Conservation (phyloP, 495 filamentous ascomycete species). For the Penicillium cataractarum region DNA sequence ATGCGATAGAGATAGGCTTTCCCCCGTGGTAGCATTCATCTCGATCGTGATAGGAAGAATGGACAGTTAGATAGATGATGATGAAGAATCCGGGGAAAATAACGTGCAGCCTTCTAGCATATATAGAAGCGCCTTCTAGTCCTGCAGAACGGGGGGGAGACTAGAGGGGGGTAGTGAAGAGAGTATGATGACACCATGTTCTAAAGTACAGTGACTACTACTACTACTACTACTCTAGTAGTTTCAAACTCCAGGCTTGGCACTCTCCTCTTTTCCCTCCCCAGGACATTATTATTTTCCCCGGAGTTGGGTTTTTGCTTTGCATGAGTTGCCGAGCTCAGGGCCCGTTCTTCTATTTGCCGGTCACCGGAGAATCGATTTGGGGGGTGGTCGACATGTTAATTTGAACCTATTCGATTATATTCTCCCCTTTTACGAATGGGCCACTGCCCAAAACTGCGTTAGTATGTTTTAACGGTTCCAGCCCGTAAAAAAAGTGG, state of each 20-base stretch:
- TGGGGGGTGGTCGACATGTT: no score
- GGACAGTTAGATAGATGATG: not conserved
- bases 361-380: constrained; percentile 2
- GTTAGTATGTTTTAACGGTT: not conserved
- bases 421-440: no score
- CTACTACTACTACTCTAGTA: not conserved
- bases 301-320: not conserved
- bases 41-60: not conserved
- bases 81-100: not conserved
- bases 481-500: not conserved
- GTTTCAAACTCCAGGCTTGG: not conserved
- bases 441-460: no score
- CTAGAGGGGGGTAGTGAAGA: not conserved
- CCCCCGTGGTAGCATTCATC: not conserved
- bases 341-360: not conserved
- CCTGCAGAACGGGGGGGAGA: not conserved
- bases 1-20: not conserved
- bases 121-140: not conserved
- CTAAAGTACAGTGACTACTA: not conserved
- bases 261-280: not conserved
- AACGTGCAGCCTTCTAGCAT: not conserved
- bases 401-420: no score
- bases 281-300: constrained; percentile 6
- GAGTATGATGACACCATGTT: not conserved
- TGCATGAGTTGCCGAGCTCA: not conserved